Base-by-base conservation (phyloP, 495 filamentous ascomycete species). In the Aspergillus mulundensis region DNA sequence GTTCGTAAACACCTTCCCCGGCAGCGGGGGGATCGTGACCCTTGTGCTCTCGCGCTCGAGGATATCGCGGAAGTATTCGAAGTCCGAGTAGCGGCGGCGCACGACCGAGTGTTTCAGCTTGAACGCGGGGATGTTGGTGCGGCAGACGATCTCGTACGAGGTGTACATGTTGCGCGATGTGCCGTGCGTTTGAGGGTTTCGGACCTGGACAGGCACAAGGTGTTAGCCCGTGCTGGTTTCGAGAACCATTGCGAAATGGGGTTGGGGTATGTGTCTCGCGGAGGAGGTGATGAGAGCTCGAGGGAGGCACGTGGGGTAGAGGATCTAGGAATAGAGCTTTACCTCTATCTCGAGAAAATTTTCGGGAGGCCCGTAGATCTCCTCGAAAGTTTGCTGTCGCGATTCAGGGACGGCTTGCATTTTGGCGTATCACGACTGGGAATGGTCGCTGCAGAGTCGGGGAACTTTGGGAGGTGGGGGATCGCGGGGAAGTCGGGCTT, bases 281-380 rank as follows among this genome's bases (percentile, higher is more conserved):
- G 40, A 16, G 40, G 43, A 46, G 10, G 1, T 28, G 43, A 25
- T 46, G 43, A 4, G 15, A 46, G 43, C 43, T n/a, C 14, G 43
- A 41, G 51, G 59, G 25, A 6, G 18, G 16, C 25, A 50, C 46
- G 54, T 41, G 54, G 41, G 55, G 30, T 36, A 51, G 46, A 50
- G 54, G 23, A 32, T 14, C 5, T n/a, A 5, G 6, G 25, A 24
- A 53, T 16, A 32, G 28, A 19, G 21, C 23, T 79, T 58, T 62
- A 97, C 94, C 75, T 98, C 95, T 43, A 98, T 95, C 77, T 98
- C 94, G 36, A 98, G 82, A 69, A 97, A 96, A 74, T 98, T 98
- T 81, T 98, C 94, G 15, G 95, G 94, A 14, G 92, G 92, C 5
- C 92, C 94, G 71, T 98, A 98, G 69, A 97, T 96, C 81, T 98